Evolutionary conservation across 768 basidiomycete species (phyloP).

Genomic region (Hortiboletus flavorubellus): DNA sequence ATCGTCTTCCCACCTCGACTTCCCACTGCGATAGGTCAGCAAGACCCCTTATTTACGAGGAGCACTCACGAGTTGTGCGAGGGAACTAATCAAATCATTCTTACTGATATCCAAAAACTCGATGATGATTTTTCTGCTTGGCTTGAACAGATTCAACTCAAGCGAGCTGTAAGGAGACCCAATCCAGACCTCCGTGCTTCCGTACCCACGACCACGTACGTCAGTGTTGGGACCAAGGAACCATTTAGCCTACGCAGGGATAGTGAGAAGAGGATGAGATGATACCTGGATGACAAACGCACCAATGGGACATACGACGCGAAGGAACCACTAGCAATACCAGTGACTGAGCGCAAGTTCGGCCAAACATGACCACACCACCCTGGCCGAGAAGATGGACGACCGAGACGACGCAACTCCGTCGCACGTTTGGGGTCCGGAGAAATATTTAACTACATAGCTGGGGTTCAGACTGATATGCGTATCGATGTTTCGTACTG

Average conservation of each 20-base stretch:
- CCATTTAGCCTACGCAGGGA: conserved; percentile 6
- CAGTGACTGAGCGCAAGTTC: conserved; percentile 6
- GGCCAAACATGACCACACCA: conserved; percentile 16
- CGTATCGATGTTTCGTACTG: background rate
- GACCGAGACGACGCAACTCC: conserved; percentile 13
- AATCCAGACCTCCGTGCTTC: conserved; percentile 6
- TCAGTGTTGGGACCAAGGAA: conserved; percentile 9
- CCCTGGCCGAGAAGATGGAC: conserved; percentile 9
- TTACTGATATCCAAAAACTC: conserved; percentile 15
- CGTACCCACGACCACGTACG: background rate
- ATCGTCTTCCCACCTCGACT: conserved; percentile 1
- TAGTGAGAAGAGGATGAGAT: background rate
- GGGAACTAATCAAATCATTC: background rate
- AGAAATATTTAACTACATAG: background rate
- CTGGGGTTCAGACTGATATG: background rate
- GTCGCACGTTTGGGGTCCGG: conserved; percentile 5
- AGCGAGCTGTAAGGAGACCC: conserved; percentile 4
- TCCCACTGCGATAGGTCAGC: conserved; percentile 17
- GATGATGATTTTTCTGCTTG: background rate
- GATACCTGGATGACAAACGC: too few relatives aligned
- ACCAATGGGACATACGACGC: background rate
- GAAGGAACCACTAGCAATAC: conserved; percentile 11
- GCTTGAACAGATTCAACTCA: conserved; percentile 10
- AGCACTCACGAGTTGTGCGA: conserved; percentile 5
- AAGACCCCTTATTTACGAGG: background rate